Conservation (phyloP, 1,284 basidiomycete species). For the Rhodotorula sp. region DNA sequence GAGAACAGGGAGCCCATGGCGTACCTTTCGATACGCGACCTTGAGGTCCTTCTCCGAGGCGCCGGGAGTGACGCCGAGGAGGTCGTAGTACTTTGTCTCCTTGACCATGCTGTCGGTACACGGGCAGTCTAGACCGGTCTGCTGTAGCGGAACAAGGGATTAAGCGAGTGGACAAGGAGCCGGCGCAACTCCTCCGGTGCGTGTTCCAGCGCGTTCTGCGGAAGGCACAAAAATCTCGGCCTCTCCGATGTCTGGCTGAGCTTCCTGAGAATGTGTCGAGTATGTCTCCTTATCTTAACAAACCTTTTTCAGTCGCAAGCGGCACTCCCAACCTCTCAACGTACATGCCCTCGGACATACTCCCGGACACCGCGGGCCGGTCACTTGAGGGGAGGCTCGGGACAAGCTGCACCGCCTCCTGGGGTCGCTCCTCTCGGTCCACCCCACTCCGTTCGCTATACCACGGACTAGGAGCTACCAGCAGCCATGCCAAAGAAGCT, state of each 20-base stretch:
- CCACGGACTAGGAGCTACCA: background rate
- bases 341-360: too few species aligned
- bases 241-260: too few species aligned
- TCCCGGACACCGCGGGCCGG: too few species aligned
- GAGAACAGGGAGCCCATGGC: background rate
- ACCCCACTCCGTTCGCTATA: background rate
- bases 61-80: slow-evolving; percentile 74
- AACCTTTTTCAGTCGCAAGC: too few species aligned
- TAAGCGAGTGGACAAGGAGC: background rate
- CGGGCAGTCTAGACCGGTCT: background rate
- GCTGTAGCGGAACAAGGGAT: too few species aligned
- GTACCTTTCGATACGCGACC: slow-evolving; percentile 43
- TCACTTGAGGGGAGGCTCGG: background rate
- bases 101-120: slow-evolving; percentile 14
- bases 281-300: too few species aligned
- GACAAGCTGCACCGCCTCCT: background rate
- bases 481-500: slow-evolving; percentile 4
- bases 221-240: background rate
- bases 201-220: background rate
- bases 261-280: too few species aligned
- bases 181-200: background rate
- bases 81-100: slow-evolving; percentile 56
- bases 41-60: slow-evolving; percentile 76
- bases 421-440: too few species aligned
- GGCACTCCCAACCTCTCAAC: too few species aligned